phyloP scores from a whole-genome alignment of 2,329 filamentous ascomycete genomes.

The Mollisiaceae sp. region DNA sequence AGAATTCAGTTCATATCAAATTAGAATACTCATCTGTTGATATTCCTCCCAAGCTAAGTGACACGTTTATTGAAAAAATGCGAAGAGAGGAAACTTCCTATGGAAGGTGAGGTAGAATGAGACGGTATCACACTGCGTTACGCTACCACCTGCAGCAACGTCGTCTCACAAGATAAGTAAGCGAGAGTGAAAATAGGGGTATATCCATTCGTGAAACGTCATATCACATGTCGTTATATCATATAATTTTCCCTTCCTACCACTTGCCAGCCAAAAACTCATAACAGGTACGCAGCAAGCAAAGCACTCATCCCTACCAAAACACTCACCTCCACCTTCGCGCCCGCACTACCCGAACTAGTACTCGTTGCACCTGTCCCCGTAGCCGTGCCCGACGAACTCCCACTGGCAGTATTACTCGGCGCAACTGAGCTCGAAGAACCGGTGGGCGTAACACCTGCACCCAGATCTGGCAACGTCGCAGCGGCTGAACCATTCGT shows the following conservation, averaged over 20 bases:
- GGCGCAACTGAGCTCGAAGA: not conserved
- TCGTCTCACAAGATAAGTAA: not conserved
- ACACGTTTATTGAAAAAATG: too few species aligned
- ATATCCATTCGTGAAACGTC: not conserved
- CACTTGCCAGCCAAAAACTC: not conserved
- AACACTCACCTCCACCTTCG: not conserved
- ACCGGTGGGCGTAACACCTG: conserved; percentile 22
- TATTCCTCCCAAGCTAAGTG: too few species aligned
- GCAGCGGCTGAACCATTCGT: conserved; percentile 18
- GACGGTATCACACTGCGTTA: too few species aligned
- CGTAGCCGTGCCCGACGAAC: not conserved
- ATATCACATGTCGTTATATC: not conserved
- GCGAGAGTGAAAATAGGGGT: not conserved
- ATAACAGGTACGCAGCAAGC: not conserved
- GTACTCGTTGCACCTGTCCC: not conserved
- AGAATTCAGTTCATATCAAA: too few species aligned
- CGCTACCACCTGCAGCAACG: too few species aligned
- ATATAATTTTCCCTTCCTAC: not conserved
- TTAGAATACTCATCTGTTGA: too few species aligned
- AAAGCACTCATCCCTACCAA: not conserved
- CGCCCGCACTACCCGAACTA: not conserved
- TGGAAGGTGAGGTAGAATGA: too few species aligned
- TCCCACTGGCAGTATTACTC: not conserved
- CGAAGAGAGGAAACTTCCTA: too few species aligned
- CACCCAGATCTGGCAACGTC: conserved; percentile 26